phyloP scores from a whole-genome alignment of 2,329 filamentous ascomycete species.

The Curvularia verruculosa region DNA sequence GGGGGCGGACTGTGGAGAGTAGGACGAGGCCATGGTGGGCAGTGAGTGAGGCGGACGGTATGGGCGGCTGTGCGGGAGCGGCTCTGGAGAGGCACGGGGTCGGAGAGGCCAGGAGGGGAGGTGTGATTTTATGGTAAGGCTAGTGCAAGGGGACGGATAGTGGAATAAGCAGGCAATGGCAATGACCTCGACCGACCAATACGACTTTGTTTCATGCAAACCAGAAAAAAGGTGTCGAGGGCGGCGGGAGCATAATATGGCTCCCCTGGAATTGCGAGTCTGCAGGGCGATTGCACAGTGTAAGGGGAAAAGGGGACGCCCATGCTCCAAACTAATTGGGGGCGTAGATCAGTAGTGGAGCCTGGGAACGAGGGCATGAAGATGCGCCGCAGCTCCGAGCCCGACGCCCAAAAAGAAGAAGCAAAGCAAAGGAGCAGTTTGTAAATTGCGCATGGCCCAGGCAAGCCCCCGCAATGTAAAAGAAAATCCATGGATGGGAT shows the following conservation, averaged over 20 bases:
- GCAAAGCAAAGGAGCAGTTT: no score
- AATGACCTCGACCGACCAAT: conserved; percentile 20
- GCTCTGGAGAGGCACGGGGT: conserved; percentile 13
- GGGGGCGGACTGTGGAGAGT: conserved; percentile 25
- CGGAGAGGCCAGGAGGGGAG: conserved; percentile 7
- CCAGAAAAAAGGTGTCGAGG: conserved; percentile 21
- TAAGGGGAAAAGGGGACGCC: conserved; percentile 36
- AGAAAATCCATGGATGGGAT: background rate
- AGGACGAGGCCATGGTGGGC: conserved; percentile 19
- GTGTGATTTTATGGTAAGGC: conserved; percentile 11
- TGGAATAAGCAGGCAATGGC: conserved; percentile 10
- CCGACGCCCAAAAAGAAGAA: conserved; percentile 8
- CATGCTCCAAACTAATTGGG: conserved; percentile 22
- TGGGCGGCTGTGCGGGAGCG: conserved; percentile 11
- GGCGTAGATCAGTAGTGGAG: conserved; percentile 27
- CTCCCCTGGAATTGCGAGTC: conserved; percentile 22
- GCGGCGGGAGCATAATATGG: conserved; percentile 37
- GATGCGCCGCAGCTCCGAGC: conserved; percentile 17
- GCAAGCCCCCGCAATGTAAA: background rate
- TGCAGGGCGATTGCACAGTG: conserved; percentile 26
- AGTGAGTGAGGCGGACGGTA: conserved; percentile 6
- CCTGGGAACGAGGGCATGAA: conserved; percentile 7
- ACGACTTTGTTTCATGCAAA: conserved; percentile 37
- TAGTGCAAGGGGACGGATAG: conserved; percentile 10
- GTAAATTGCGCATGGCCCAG: background rate